These are phyloP conservation scores for Collybia sp. DNA, from an alignment of 768 basidiomycete genomes.

Conservation along the genomic window DNA sequence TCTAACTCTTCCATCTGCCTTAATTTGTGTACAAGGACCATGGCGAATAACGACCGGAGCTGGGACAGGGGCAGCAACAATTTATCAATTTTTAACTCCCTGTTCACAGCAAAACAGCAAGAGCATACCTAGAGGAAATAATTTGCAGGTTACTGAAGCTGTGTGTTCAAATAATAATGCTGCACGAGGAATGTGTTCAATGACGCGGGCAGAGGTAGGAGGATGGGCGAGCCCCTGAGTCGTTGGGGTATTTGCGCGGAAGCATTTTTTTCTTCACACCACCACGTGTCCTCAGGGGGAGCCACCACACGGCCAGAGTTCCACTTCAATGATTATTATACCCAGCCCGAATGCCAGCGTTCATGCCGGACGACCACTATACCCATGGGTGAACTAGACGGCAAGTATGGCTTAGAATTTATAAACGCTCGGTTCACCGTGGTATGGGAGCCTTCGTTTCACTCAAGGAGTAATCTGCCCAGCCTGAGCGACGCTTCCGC, in stretches of 20 bases:
- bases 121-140: not conserved
- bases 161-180: not conserved
- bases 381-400: no score
- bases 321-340: no score
- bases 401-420: no score
- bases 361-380: no score
- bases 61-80: no score
- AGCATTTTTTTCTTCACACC: not conserved
- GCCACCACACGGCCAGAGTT: no score
- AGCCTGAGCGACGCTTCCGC: no score
- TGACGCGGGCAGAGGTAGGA: not conserved
- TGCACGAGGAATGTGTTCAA: not conserved
- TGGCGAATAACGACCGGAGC: not conserved
- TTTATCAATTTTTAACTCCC: not conserved
- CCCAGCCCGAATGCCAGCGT: no score
- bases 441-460: no score
- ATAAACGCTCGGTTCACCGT: no score
- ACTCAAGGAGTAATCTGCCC: no score
- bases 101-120: not conserved
- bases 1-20: slow-evolving; percentile 12
- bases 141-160: not conserved
- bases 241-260: not conserved
- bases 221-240: not conserved
- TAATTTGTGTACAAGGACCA: slow-evolving; percentile 18
- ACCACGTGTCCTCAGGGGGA: not conserved